phyloP scores from a whole-genome alignment of 2,329 filamentous ascomycete species.

The Nemania sp. region DNA sequence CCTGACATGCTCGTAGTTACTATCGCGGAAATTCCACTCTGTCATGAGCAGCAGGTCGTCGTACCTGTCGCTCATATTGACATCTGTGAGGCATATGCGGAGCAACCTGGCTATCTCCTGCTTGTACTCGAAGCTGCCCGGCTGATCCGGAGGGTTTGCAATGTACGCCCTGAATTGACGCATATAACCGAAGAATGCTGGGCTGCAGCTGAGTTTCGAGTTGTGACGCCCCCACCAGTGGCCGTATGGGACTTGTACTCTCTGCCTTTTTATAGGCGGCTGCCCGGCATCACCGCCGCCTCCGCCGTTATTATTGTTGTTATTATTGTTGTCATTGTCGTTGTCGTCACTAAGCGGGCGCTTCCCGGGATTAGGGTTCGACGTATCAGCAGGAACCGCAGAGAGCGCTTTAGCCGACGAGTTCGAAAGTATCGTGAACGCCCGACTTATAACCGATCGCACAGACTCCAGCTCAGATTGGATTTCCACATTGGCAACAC shows the following conservation, averaged over 20 bases:
- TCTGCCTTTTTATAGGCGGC: background rate
- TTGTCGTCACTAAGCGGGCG: background rate
- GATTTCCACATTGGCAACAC: background rate
- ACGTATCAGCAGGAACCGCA: too few relatives aligned
- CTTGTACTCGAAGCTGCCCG: background rate
- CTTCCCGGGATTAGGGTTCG: too few relatives aligned
- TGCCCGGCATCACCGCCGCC: background rate
- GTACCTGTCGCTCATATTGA: slow-evolving; percentile 1
- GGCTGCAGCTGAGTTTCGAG: slow-evolving; percentile 9
- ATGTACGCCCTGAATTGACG: slow-evolving; percentile 16
- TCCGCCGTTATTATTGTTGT: background rate
- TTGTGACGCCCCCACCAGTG: slow-evolving; percentile 22
- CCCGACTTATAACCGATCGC: background rate
- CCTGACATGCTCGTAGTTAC: accelerated
- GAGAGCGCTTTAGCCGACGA: too few relatives aligned
- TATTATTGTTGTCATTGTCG: background rate
- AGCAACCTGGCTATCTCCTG: background rate
- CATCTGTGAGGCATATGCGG: too few relatives aligned
- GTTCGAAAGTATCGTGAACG: background rate
- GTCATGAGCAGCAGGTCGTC: background rate
- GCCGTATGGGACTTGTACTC: background rate
- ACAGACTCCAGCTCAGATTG: background rate
- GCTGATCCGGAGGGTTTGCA: background rate
- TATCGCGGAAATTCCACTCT: slow-evolving; percentile 12
- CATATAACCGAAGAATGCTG: slow-evolving; percentile 15